Percentiles rank a stretch among this genome's conserved stretches.
Conservation (phyloP, 2,329 filamentous ascomycete species). For the Trichoderma oligosporum region DNA sequence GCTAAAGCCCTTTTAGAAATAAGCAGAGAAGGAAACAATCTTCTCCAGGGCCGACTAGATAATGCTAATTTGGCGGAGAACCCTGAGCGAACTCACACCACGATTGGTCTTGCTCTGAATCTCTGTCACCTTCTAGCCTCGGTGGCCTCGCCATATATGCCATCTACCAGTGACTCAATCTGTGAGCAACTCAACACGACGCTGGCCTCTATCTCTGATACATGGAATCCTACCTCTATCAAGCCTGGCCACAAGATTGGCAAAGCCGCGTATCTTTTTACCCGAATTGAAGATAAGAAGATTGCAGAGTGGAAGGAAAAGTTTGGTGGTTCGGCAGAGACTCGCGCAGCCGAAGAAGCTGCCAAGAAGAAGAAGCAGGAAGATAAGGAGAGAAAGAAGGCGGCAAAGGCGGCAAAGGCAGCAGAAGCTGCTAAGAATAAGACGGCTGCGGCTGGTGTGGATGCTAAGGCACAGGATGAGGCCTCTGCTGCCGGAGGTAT, state of each 20-base stretch:
- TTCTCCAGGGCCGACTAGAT: conserved; percentile 52
- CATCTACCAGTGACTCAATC: conserved; percentile 70
- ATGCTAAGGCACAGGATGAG: conserved; percentile 22
- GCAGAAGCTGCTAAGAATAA: conserved; percentile 25
- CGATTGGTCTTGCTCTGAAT: conserved; percentile 79
- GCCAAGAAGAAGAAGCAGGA: conserved; percentile 38
- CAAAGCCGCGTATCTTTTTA: conserved; percentile 74
- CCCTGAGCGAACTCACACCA: conserved; percentile 51
- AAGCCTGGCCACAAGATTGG: conserved; percentile 76
- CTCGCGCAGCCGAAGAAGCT: conserved; percentile 18
- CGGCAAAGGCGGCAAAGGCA: conserved; percentile 37
- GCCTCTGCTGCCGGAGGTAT: conserved; percentile 21
- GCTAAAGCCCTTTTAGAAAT: conserved; percentile 64
- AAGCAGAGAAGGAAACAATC: conserved; percentile 52
- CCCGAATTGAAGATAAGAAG: conserved; percentile 77
- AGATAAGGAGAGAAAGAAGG: conserved; percentile 36
- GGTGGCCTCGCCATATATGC: conserved; percentile 80
- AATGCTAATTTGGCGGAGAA: conserved; percentile 53
- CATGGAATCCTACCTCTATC: conserved; percentile 60
- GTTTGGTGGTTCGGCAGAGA: conserved; percentile 48
- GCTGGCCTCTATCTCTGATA: conserved; percentile 52
- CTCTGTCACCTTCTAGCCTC: conserved; percentile 77
- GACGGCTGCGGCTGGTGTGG: conserved; percentile 16
- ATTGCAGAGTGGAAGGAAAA: conserved; percentile 76
- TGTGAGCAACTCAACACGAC: conserved; percentile 64